Conservation (phyloP, 257 asterid genomes). For the Nyctanthes arbortristis region DNA sequence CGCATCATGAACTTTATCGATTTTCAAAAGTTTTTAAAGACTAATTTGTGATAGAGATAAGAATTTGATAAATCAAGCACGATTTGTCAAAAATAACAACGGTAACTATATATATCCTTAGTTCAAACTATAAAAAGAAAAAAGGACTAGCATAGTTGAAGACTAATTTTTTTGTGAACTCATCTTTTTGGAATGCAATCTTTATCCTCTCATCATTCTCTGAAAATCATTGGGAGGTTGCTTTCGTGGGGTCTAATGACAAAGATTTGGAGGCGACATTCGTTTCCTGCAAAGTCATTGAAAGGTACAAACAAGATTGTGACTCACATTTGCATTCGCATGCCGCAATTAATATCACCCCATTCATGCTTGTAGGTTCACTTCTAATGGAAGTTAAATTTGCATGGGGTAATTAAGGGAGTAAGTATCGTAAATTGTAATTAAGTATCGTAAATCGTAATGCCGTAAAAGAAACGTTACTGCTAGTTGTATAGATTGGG, state of each 20-base stretch:
- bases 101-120: background rate
- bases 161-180: background rate
- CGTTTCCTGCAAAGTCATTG: background rate
- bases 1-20: background rate
- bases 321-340: background rate
- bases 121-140: background rate
- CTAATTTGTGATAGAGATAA: background rate
- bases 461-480: no score
- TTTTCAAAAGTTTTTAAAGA: background rate
- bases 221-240: background rate
- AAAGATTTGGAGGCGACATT: background rate
- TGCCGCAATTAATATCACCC: background rate
- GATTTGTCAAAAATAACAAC: background rate
- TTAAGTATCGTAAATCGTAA: no score
- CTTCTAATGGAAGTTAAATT: no score
- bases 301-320: no score
- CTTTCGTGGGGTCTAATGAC: background rate
- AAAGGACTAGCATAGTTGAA: background rate
- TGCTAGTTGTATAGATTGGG: no score
- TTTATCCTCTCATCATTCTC: background rate
- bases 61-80: background rate
- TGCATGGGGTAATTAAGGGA: no score
- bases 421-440: no score
- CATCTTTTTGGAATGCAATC: background rate
- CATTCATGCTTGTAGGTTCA: background rate